These are phyloP conservation scores for Liquidambar formosana DNA, from an alignment of 164 flowering plant species.

Conservation along the genomic window DNA sequence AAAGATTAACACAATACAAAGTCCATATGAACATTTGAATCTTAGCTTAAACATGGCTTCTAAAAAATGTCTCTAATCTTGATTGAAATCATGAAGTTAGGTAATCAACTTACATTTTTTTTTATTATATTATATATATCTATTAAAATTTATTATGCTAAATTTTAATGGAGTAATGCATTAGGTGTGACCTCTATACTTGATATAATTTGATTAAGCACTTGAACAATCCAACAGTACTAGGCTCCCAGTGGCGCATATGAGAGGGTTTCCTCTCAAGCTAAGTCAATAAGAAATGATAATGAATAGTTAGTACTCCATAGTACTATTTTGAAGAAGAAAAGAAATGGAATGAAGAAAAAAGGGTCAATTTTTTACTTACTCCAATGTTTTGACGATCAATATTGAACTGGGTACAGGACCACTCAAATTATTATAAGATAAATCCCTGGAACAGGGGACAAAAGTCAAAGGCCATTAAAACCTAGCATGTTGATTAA, in stretches of 20 bases:
- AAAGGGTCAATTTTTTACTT: slow-evolving; percentile 19
- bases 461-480: slow-evolving; percentile 6
- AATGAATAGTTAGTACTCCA: slow-evolving; percentile 1
- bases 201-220: no score
- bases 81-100: no score
- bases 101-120: no score
- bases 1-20: no score
- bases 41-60: no score
- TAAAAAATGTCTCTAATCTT: no score
- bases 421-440: slow-evolving; percentile 88
- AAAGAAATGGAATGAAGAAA: background rate
- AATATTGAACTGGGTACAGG: slow-evolving; percentile 78
- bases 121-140: no score
- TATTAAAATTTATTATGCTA: no score
- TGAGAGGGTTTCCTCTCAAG: slow-evolving; percentile 68
- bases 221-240: no score
- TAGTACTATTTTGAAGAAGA: background rate
- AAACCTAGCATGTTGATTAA: background rate
- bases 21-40: no score
- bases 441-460: slow-evolving; percentile 66
- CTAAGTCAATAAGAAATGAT: slow-evolving; percentile 34
- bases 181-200: no score
- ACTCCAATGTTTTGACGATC: slow-evolving; percentile 83
- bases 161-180: no score
- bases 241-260: slow-evolving; percentile 63